These are phyloP conservation scores for Urtica urens DNA, from an alignment of 306 rosid species.

Conservation along the genomic window DNA sequence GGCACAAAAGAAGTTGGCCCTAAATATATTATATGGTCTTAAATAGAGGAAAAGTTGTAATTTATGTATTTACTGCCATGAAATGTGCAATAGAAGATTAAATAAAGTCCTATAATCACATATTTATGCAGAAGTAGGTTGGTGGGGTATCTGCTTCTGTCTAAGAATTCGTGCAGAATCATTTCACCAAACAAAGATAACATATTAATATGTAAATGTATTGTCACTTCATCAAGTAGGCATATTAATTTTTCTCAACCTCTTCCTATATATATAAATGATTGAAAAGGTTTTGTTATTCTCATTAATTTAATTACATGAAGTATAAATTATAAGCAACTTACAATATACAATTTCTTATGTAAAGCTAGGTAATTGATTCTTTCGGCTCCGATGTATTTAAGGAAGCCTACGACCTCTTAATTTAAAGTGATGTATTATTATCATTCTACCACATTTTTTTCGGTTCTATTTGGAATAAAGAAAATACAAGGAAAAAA, in stretches of 20 bases:
- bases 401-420: too few species aligned
- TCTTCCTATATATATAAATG: neutral
- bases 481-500: too few species aligned
- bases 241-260: constrained; percentile 1
- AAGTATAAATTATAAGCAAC: too few species aligned
- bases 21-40: neutral
- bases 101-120: neutral
- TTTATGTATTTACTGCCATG: constrained; percentile 6
- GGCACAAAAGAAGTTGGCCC: neutral
- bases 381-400: too few species aligned
- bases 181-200: constrained; percentile 9
- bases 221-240: constrained; percentile 10
- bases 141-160: constrained; percentile 12
- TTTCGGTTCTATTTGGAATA: too few species aligned
- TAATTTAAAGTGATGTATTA: too few species aligned
- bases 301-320: too few species aligned
- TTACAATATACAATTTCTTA: too few species aligned
- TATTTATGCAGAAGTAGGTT: neutral
- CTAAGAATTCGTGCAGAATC: constrained; percentile 12
- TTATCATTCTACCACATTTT: too few species aligned
- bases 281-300: neutral
- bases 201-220: neutral
- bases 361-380: too few species aligned
- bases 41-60: neutral
- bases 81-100: constrained; percentile 1